Evolutionary conservation across 148 eudicot species (phyloP), one percentile per base, ranked within the genome.

Genomic region (Fallopia convolvulus): DNA sequence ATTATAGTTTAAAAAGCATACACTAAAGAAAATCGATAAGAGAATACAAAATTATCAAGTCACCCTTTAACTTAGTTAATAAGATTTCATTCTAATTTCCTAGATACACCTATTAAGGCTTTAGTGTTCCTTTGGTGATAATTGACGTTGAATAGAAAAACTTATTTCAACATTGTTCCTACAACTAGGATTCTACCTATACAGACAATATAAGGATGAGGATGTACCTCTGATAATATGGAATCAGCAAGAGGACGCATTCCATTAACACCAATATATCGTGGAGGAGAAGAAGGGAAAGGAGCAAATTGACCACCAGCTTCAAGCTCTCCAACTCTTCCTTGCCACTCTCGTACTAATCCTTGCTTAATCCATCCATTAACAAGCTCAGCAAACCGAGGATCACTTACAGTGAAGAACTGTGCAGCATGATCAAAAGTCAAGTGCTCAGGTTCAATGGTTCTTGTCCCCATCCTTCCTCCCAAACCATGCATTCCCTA

Each of bases 401-500:
- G 86, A 78, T 94, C 96, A 75, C 87, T 84, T 36, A 88, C 91
- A 11, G 96, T 92, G 74, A 94, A 94, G 82, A 92, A 94, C 86
- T 94, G 98, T 82, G 97, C 93, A 40, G 97, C 98, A 79, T 94
- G 98, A 83, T 94, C 97, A 79, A 94, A 94, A 76, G 86, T 81
- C 75, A 86, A 83, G 56, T 83, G 78, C 80, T 91, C 86, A 44
- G 97, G 92, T 76, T 88, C 93, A 78, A 90, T 78, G 7, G 68
- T 66, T 85, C 98, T 90, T 23, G 98, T 94, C 55, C 96, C 98
- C 98, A 92, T 87, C 85, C 98, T 90, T 84, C 98, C 98, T 82
- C 98, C 98, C 81, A 94, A 83, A 26, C 98, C 98, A 85, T 90
- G 98, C 77, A 89, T 77, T 63, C 98, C 98, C 98, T 94, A 78